These are phyloP conservation scores for Aureobasidium lini DNA, from an alignment of 2,329 filamentous ascomycete species.

Conservation along the genomic window DNA sequence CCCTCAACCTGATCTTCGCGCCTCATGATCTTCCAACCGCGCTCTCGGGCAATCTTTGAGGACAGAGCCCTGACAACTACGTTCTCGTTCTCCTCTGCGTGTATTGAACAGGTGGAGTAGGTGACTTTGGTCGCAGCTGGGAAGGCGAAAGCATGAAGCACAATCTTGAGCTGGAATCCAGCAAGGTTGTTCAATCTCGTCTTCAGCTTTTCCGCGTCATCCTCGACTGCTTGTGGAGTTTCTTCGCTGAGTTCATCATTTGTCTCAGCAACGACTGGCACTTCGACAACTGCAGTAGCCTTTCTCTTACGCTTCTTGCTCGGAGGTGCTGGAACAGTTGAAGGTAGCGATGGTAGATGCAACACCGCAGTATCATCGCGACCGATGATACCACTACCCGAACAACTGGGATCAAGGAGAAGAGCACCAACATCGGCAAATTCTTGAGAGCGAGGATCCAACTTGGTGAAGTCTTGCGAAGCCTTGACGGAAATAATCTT, in stretches of 20 bases:
- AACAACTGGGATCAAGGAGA: conserved; percentile 88
- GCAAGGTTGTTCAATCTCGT: conserved; percentile 66
- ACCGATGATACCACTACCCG: conserved; percentile 88
- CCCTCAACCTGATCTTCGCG: conserved; percentile 68
- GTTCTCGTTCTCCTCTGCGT: conserved; percentile 79
- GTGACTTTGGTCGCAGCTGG: conserved; percentile 67
- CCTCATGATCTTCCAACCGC: conserved; percentile 71
- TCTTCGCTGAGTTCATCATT: conserved; percentile 24
- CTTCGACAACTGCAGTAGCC: neutral
- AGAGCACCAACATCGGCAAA: conserved; percentile 70
- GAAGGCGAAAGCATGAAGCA: conserved; percentile 80
- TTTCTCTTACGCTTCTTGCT: conserved; percentile 27
- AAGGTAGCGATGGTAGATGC: conserved; percentile 3
- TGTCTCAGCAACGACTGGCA: conserved; percentile 9
- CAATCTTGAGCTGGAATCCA: conserved; percentile 70
- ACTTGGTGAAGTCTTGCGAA: conserved; percentile 73
- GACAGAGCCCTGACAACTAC: conserved; percentile 67
- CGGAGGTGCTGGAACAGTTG: neutral
- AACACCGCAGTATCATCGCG: conserved; percentile 54
- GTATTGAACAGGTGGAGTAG: conserved; percentile 89
- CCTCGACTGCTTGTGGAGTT: conserved; percentile 20
- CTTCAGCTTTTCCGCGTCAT: conserved; percentile 49
- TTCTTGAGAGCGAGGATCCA: conserved; percentile 55
- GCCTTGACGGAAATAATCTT: conserved; percentile 59
- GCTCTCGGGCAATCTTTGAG: conserved; percentile 56